Conservation (phyloP, 768 basidiomycete species). For the Mycena vitilis region DNA sequence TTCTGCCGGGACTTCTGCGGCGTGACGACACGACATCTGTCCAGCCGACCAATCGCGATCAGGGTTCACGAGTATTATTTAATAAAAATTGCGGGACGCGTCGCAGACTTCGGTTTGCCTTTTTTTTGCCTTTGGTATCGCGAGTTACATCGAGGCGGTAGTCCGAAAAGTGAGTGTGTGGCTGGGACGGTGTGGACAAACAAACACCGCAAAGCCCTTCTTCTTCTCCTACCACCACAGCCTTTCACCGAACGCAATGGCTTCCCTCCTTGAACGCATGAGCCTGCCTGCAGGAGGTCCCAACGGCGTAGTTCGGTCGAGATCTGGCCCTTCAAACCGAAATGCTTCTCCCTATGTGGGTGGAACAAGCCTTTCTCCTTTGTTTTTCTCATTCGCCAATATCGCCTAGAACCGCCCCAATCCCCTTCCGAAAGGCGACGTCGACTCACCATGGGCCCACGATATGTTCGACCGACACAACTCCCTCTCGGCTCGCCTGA, state of each 20-base stretch:
- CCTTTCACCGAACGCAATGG: conserved; percentile 48
- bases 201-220: conserved; percentile 18
- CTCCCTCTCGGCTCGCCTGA: conserved; percentile 71
- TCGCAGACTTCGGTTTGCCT: no score
- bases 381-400: conserved; percentile 27
- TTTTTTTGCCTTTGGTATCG: no score
- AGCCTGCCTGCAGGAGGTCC: conserved; percentile 52
- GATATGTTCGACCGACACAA: conserved; percentile 74
- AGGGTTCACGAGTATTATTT: no score
- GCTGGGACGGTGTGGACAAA: no score
- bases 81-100: no score
- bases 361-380: conserved; percentile 38
- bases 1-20: no score
- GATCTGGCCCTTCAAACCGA: conserved; percentile 48
- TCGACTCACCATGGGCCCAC: conserved; percentile 77
- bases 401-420: conserved; percentile 58
- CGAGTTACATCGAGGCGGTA: no score
- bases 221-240: conserved; percentile 27
- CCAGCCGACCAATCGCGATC: no score
- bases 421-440: conserved; percentile 72
- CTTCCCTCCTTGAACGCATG: conserved; percentile 72
- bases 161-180: no score
- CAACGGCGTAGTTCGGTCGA: conserved; percentile 62
- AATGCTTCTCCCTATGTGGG: conserved; percentile 67
- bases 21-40: no score